A percentile compares a stretch with the other conserved stretches of the same genome.
Conservation (phyloP, 116 monocot species). For the Zostera marina region DNA sequence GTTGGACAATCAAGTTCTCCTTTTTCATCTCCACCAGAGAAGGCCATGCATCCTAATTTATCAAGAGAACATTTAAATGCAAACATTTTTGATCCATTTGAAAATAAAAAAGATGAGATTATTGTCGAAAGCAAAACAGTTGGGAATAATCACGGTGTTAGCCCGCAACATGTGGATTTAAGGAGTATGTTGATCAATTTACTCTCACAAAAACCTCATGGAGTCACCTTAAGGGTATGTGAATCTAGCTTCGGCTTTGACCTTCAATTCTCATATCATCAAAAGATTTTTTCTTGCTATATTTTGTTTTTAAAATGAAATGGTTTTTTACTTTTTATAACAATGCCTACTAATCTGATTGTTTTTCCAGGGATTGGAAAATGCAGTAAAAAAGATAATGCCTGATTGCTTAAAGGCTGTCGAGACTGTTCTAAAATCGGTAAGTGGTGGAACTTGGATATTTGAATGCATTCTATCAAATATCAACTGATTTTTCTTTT, state of each 20-base stretch:
- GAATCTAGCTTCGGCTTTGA: background rate
- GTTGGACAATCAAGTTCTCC: constrained; percentile 33
- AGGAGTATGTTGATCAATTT: constrained; percentile 27
- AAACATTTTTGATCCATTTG: constrained; percentile 28
- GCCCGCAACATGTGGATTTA: constrained; percentile 33
- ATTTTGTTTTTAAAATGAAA: background rate
- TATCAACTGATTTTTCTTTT: background rate
- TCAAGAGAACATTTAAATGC: constrained; percentile 14
- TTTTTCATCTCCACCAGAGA: constrained; percentile 39
- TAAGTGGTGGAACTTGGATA: constrained; percentile 19
- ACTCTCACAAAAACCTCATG: constrained; percentile 59
- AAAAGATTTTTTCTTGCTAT: background rate
- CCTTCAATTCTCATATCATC: background rate
- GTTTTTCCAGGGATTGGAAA: constrained; percentile 49
- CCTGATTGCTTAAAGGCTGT: constrained; percentile 49
- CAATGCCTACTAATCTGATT: background rate
- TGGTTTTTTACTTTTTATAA: background rate
- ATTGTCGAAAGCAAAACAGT: constrained; percentile 11
- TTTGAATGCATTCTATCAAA: background rate
- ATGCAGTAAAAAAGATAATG: constrained; percentile 44
- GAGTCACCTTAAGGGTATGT: constrained; percentile 65
- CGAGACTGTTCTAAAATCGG: constrained; percentile 51
- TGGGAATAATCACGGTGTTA: constrained; percentile 5
- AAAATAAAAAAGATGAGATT: constrained; percentile 33
- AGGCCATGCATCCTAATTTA: constrained; percentile 21